Evolutionary conservation across 345 rosid genomes (phyloP), one percentile per base, ranked within the genome.

Genomic region (Eucalyptus cloeziana): DNA sequence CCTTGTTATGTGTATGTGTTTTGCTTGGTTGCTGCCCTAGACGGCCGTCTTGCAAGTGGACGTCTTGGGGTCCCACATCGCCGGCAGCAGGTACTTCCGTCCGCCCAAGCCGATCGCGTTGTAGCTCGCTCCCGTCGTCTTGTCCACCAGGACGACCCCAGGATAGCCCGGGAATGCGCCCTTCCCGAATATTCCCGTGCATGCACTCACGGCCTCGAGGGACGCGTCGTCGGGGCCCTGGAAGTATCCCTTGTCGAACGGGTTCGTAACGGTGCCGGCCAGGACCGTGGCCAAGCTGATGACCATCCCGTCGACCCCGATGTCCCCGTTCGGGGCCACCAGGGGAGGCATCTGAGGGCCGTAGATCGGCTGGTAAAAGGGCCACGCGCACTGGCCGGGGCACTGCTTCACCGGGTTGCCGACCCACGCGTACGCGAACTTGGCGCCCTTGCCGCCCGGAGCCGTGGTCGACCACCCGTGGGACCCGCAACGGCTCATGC

Each of bases 371-470:
- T 92, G 95, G 92, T 97, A 96, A 86, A 97, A 97, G 11, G 98
- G 98, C 99, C 99, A 97, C 56, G 98, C 96, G 91, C 98, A 97
- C 44, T 96, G 94, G 13, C 99, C 99, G 0, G 98, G 98, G 52
- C 99, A 97, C 90, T 91, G 95, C 67, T 89, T 89, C 90, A 79
- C 94, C 22, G 99, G 92, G 93, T 97, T 94, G 17, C 99, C 99
- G 1, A 96, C 97, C 99, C 99, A 96, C 2, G 95, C 92, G 86
- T 94, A 97, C 22, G 95, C 92, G 10, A 91, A 92, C 87, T 87
- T 58, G 31, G 64, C 90, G 33, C 88, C 86, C 62, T 56, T 76
- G 30, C 86, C 69, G 13, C 71, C 81, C 33, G 80, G 58, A 60
- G 64, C 89, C 43, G 91, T 87, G n/a, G 69, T 13, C 47, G 47